Conservation (phyloP, 2,329 filamentous ascomycete genomes). For the Monosporascus sp. region DNA sequence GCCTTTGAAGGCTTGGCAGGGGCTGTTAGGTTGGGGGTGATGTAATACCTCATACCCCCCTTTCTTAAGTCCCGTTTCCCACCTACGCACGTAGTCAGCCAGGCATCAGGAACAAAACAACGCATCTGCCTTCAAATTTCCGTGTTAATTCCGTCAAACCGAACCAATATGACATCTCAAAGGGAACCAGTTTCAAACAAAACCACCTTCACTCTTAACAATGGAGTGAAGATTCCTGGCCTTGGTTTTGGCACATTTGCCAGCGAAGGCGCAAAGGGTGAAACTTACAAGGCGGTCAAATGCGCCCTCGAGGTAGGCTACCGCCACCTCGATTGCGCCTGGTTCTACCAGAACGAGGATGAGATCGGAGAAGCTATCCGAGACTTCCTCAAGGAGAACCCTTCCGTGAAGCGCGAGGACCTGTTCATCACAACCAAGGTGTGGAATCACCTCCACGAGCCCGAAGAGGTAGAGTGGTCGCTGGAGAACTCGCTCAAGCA, state of each 20-base stretch:
- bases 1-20: neutral
- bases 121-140: neutral
- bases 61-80: neutral
- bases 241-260: slow-evolving; percentile 64
- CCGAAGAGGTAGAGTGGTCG: slow-evolving; percentile 53
- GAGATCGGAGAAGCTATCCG: slow-evolving; percentile 55
- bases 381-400: slow-evolving; percentile 34
- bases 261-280: slow-evolving; percentile 57
- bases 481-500: slow-evolving; percentile 48
- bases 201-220: slow-evolving; percentile 41
- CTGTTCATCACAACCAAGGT: slow-evolving; percentile 63
- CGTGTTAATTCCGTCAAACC: neutral
- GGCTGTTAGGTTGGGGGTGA: neutral
- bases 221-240: slow-evolving; percentile 54
- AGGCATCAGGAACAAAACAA: neutral
- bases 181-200: slow-evolving; percentile 10
- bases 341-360: slow-evolving; percentile 65
- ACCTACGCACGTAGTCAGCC: neutral
- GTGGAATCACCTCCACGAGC: slow-evolving; percentile 62
- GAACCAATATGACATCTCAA: slow-evolving; percentile 1
- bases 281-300: slow-evolving; percentile 61
- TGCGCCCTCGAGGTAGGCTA: slow-evolving; percentile 59
- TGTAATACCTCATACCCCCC: neutral
- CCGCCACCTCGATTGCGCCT: slow-evolving; percentile 63
- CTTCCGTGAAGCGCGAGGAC: slow-evolving; percentile 45